Percentiles rank a stretch among this genome's conserved stretches.
Conservation (phyloP, 805 yeast species). For the Yarrowia sp. region DNA sequence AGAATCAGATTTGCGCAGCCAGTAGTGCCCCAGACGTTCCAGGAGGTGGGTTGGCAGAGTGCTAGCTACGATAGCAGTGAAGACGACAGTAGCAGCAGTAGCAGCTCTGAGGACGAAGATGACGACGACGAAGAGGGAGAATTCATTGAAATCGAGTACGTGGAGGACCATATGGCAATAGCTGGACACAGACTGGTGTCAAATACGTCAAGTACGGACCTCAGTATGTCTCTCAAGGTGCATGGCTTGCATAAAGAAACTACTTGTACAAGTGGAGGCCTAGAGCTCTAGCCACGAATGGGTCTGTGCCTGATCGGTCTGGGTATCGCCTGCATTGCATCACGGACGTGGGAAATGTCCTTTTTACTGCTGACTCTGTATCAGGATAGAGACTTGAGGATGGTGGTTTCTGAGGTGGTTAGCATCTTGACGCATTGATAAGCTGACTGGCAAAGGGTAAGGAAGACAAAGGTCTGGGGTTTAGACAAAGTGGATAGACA, state of each 20-base stretch:
- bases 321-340: not conserved
- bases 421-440: too few relatives aligned
- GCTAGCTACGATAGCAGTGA: slow-evolving; percentile 6
- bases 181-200: slow-evolving; percentile 1
- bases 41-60: not conserved
- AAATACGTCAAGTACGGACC: not conserved
- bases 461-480: not conserved
- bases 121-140: slow-evolving; percentile 8
- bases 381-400: not conserved
- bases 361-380: not conserved
- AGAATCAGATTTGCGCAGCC: not conserved
- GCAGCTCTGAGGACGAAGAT: not conserved
- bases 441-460: too few relatives aligned
- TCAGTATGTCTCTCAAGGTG: not conserved
- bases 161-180: not conserved
- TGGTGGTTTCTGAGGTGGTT: not conserved
- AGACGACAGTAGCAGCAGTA: slow-evolving; percentile 7
- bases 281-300: not conserved
- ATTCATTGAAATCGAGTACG: slow-evolving; percentile 7
- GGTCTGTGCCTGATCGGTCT: not conserved
- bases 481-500: not conserved
- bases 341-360: not conserved
- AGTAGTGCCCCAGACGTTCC: not conserved
- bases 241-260: not conserved
- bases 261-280: too few relatives aligned